These are phyloP conservation scores for Citrus australasica DNA, from an alignment of 345 rosid species.

Conservation along the genomic window DNA sequence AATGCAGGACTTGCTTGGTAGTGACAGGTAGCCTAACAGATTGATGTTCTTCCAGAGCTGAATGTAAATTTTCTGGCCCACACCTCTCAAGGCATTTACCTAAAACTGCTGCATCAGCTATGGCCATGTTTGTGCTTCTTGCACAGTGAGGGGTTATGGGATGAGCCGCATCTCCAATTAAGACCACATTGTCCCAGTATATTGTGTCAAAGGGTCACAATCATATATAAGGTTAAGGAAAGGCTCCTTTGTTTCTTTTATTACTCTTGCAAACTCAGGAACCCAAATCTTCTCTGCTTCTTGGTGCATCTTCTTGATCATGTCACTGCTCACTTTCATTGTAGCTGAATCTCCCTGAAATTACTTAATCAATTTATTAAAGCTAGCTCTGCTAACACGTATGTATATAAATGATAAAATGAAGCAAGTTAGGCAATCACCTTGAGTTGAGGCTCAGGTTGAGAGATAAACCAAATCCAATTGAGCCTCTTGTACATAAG, in stretches of 20 bases:
- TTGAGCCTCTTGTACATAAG: conserved; percentile 50
- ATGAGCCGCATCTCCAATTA: conserved; percentile 77
- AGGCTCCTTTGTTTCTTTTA: conserved; percentile 63
- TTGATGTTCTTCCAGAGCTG: no score
- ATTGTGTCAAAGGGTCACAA: conserved; percentile 50
- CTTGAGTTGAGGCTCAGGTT: conserved; percentile 59
- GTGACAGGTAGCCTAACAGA: conserved; percentile 30
- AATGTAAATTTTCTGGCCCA: no score
- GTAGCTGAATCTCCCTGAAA: conserved; percentile 60
- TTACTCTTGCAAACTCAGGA: conserved; percentile 54
- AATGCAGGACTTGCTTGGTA: conserved; percentile 58
- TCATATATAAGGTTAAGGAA: conserved; percentile 75
- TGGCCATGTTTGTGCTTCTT: no score
- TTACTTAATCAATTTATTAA: not conserved
- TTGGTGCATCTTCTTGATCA: conserved; percentile 52
- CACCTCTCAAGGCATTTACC: no score
- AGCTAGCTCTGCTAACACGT: not conserved
- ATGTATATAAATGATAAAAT: not conserved
- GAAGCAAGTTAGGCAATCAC: conserved; percentile 20
- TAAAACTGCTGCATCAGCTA: no score
- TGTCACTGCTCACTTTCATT: conserved; percentile 45
- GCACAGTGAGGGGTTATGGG: conserved; percentile 53
- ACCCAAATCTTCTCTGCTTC: conserved; percentile 62
- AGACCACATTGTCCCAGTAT: conserved; percentile 56
- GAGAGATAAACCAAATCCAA: conserved; percentile 73